Conservation (phyloP, 2,329 filamentous ascomycete genomes). For the Talaromyces sp. region DNA sequence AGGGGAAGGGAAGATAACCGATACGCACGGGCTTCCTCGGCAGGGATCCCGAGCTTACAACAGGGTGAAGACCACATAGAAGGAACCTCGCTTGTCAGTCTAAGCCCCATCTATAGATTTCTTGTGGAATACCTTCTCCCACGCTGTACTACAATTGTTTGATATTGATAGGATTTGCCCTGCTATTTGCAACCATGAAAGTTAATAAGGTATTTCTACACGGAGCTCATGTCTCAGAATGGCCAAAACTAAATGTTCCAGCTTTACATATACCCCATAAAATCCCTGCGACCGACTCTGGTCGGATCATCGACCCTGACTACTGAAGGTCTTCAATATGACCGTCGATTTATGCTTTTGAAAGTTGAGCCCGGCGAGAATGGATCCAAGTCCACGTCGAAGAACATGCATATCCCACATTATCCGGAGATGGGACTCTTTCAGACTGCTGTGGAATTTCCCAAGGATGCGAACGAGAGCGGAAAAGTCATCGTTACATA, state of each 20-base stretch:
- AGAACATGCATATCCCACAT: conserved; percentile 63
- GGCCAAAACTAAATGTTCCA: conserved; percentile 30
- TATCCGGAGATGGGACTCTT: conserved; percentile 68
- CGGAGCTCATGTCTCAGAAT: not conserved
- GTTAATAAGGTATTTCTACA: conserved; percentile 34
- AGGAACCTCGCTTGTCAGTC: not conserved
- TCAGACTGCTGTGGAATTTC: conserved; percentile 55
- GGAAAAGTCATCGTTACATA: conserved; percentile 49
- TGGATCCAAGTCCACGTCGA: conserved; percentile 30
- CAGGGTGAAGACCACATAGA: not conserved
- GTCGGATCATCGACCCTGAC: conserved; percentile 59
- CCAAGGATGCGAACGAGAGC: conserved; percentile 17
- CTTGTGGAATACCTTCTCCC: not conserved
- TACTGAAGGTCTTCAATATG: conserved; percentile 65
- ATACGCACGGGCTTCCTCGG: not conserved
- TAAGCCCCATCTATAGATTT: not conserved
- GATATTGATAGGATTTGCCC: too few species aligned
- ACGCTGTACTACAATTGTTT: too few species aligned
- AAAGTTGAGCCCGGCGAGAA: conserved; percentile 46
- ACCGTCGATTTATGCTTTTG: conserved; percentile 72
- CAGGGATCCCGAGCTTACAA: not conserved
- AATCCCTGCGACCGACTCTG: conserved; percentile 66
- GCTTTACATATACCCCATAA: conserved; percentile 75
- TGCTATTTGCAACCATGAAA: conserved; percentile 43
- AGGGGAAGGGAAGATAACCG: too few species aligned